Conservation (phyloP, 2,329 filamentous ascomycete genomes). For the Dothideomycetes sp. region DNA sequence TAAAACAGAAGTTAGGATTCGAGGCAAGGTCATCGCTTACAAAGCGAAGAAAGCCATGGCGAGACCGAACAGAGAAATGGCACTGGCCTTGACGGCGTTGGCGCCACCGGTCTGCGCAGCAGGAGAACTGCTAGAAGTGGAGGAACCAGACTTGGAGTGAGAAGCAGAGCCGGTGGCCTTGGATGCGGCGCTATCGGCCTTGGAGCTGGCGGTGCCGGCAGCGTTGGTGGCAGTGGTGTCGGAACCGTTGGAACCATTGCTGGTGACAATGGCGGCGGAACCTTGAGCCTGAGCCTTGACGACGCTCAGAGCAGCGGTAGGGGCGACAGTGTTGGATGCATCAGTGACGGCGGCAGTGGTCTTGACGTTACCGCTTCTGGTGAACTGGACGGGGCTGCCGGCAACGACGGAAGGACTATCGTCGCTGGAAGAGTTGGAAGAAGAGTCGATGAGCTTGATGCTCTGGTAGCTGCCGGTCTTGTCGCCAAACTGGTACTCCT, state of each 20-base stretch:
- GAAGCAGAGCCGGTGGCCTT: conserved; percentile 3
- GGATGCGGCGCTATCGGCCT: not conserved
- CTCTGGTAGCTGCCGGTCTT: conserved; percentile 38
- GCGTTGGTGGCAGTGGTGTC: not conserved
- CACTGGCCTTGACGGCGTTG: conserved; percentile 1
- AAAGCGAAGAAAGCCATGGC: conserved; percentile 6
- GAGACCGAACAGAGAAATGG: not conserved
- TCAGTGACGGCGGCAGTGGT: conserved; percentile 2
- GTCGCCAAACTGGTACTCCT: conserved; percentile 43
- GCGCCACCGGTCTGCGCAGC: conserved; percentile 5
- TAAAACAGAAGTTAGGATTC: too few relatives aligned
- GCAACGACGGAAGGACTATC: not conserved
- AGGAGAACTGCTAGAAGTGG: not conserved
- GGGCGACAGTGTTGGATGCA: conserved; percentile 2
- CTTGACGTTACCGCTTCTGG: not conserved
- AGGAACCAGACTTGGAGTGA: not conserved
- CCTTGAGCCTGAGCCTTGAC: conserved; percentile 7
- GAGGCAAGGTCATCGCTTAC: too few relatives aligned
- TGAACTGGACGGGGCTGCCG: not conserved
- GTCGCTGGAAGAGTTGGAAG: not conserved
- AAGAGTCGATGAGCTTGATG: conserved; percentile 32
- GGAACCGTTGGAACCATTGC: not conserved
- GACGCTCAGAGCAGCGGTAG: conserved; percentile 7
- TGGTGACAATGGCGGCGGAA: conserved; percentile 3
- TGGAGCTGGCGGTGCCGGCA: not conserved